Conservation (phyloP, 768 basidiomycete species). For the Tulasnella sp. region DNA sequence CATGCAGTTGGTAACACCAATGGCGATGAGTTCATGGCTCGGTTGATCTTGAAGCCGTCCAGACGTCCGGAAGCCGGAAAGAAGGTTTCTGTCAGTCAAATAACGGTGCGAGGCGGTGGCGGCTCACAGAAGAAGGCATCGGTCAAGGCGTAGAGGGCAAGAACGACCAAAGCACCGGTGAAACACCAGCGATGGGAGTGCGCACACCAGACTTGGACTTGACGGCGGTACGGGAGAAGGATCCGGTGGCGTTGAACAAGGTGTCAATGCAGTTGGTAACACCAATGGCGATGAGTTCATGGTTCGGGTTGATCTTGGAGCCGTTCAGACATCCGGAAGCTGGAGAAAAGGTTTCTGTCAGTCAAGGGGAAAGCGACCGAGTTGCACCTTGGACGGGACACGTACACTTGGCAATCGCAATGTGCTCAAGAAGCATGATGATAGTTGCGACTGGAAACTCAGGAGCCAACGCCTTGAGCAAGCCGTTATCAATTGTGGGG, state of each 20-base stretch:
- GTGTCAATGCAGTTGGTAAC: conserved; percentile 87
- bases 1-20: conserved; percentile 88
- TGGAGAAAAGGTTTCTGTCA: conserved; percentile 42
- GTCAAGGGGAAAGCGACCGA: not conserved
- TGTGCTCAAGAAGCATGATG: conserved; percentile 91
- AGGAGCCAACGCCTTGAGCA: conserved; percentile 69
- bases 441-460: conserved; percentile 85
- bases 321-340: conserved; percentile 93
- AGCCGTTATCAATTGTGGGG: conserved; percentile 52
- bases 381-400: not conserved
- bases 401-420: conserved; percentile 90
- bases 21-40: conserved; percentile 76
- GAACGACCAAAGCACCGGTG: conserved; percentile 84
- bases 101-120: too few relatives aligned
- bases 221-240: conserved; percentile 95
- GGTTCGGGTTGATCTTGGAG: conserved; percentile 70
- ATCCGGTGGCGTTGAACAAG: conserved; percentile 90
- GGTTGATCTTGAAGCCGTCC: conserved; percentile 82
- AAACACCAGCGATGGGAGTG: conserved; percentile 86
- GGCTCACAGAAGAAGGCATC: conserved; percentile 82
- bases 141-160: conserved; percentile 93
- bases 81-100: conserved; percentile 3
- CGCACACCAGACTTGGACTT: conserved; percentile 96
- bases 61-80: conserved; percentile 88
- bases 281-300: conserved; percentile 89